These are phyloP conservation scores for Cercophora scortea DNA, from an alignment of 495 filamentous ascomycete genomes.

Conservation along the genomic window DNA sequence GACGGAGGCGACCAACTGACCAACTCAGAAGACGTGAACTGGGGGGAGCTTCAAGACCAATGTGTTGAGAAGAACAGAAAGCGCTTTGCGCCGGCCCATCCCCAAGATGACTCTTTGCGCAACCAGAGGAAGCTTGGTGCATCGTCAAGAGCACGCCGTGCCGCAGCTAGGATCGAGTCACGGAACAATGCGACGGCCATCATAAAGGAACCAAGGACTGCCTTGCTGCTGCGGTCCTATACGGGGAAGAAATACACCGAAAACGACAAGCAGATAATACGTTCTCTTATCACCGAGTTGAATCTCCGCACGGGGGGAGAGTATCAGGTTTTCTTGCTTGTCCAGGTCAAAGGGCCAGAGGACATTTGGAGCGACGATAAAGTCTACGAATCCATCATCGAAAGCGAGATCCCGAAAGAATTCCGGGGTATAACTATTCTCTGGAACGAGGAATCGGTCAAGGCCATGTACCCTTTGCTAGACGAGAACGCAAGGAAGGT, in stretches of 20 bases:
- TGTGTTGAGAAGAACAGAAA: slow-evolving; percentile 57
- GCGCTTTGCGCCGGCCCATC: slow-evolving; percentile 33
- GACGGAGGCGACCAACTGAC: slow-evolving; percentile 30
- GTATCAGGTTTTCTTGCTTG: slow-evolving; percentile 68
- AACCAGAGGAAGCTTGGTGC: no score
- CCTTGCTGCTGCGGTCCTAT: slow-evolving; percentile 62
- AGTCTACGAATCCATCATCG: slow-evolving; percentile 45
- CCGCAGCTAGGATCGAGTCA: no score
- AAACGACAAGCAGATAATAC: slow-evolving; percentile 63
- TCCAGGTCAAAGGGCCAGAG: slow-evolving; percentile 59
- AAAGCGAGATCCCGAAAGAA: slow-evolving; percentile 52
- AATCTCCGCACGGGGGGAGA: slow-evolving; percentile 65
- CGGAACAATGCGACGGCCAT: slow-evolving; percentile 6
- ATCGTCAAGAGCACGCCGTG: no score
- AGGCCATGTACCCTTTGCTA: slow-evolving; percentile 50
- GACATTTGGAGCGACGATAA: slow-evolving; percentile 48
- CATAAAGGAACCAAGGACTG: slow-evolving; percentile 47
- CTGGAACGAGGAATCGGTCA: slow-evolving; percentile 54
- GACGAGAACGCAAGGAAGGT: slow-evolving; percentile 28
- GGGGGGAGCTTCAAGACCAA: slow-evolving; percentile 59
- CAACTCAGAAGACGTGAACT: slow-evolving; percentile 62
- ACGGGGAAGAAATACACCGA: slow-evolving; percentile 60
- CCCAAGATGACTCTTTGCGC: no score
- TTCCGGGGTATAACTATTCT: slow-evolving; percentile 60
- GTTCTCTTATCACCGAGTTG: slow-evolving; percentile 66